phyloP scores from a whole-genome alignment of 2,329 filamentous ascomycete genomes.

The Alternaria hordeiaustralica region DNA sequence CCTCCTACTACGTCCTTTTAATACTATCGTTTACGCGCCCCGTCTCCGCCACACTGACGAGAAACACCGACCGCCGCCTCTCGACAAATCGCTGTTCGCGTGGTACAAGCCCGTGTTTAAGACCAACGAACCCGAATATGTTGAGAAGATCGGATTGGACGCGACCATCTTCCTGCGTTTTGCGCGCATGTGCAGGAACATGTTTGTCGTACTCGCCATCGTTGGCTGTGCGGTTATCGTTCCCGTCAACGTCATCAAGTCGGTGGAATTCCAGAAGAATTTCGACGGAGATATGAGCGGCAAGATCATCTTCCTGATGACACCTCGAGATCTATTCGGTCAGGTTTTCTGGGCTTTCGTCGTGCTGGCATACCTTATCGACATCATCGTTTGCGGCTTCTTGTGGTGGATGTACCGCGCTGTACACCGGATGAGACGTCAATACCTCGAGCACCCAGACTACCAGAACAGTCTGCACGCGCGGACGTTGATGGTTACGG shows the following conservation, averaged over 20 bases:
- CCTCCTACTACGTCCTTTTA: constrained; percentile 88
- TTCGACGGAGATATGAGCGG: constrained; percentile 7
- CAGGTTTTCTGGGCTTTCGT: constrained; percentile 66
- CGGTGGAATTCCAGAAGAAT: constrained; percentile 19
- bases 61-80: constrained; percentile 83
- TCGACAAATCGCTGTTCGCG: constrained; percentile 85
- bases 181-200: constrained; percentile 87
- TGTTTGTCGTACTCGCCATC: constrained; percentile 76
- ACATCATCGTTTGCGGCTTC: constrained; percentile 77
- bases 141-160: constrained; percentile 88
- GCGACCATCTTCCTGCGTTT: constrained; percentile 90
- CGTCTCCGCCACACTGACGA: constrained; percentile 92
- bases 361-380: constrained; percentile 67
- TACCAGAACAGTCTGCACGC: constrained; percentile 90
- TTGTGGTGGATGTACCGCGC: constrained; percentile 90
- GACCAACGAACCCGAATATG: constrained; percentile 77
- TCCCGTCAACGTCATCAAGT: constrained; percentile 71
- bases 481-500: constrained; percentile 71
- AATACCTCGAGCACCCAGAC: constrained; percentile 84
- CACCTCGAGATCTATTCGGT: constrained; percentile 57
- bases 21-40: constrained; percentile 91
- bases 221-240: constrained; percentile 80
- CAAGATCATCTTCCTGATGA: constrained; percentile 36
- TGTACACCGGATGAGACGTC: constrained; percentile 72
- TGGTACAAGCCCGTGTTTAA: constrained; percentile 82